Conservation (phyloP, 148 eudicot genomes). For the Cornus kousa region DNA sequence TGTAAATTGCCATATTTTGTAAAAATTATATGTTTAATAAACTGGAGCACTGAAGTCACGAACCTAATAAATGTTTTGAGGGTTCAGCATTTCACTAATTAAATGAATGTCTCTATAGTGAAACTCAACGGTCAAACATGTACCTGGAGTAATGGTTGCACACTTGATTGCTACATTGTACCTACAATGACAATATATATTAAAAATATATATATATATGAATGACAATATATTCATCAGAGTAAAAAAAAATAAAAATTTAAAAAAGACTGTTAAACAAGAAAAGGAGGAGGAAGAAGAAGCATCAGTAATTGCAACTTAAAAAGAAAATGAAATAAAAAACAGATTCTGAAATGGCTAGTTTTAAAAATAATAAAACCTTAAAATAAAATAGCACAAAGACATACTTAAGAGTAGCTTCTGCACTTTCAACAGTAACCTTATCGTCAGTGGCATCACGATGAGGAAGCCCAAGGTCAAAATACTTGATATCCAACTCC, state of each 20-base stretch:
- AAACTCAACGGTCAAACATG: background rate
- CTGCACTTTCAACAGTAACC: conserved; percentile 56
- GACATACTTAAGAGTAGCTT: conserved; percentile 45
- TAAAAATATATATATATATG: no score
- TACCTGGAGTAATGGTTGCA: conserved; percentile 97
- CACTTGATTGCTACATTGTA: conserved; percentile 96
- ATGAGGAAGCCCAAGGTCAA: conserved; percentile 44
- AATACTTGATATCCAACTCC: conserved; percentile 61
- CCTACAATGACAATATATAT: conserved; percentile 38
- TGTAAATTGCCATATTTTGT: conserved; percentile 18
- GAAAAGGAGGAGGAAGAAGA: background rate
- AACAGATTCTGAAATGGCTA: background rate
- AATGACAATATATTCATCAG: conserved; percentile 6
- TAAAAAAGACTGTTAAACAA: background rate
- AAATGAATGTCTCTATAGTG: background rate
- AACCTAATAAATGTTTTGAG: background rate
- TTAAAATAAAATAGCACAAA: background rate
- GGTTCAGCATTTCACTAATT: background rate
- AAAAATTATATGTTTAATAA: background rate
- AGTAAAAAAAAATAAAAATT: background rate
- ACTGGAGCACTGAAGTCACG: background rate
- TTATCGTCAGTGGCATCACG: conserved; percentile 47
- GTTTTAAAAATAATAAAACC: background rate
- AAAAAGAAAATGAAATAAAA: background rate
- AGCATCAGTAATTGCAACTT: background rate